A percentile compares a stretch with the other conserved stretches of the same genome.
phyloP scores from a whole-genome alignment of 202 grass and related monocot species.

The Eragrostis tef region DNA sequence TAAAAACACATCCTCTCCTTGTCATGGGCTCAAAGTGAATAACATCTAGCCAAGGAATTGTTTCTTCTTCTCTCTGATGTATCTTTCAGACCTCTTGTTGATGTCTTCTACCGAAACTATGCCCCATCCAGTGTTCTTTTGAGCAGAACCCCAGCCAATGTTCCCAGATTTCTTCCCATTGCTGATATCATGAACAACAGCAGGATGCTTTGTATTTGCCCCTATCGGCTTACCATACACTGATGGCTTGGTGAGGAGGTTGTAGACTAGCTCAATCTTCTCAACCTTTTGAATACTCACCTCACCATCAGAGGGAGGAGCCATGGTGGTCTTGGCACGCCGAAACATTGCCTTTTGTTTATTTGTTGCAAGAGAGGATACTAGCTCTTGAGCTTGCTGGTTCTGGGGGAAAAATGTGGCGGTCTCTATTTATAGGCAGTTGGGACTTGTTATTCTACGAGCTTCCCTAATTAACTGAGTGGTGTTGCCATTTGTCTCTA shows the following conservation, averaged over 20 bases:
- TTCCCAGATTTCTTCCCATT: neutral
- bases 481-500: neutral
- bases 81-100: conserved; percentile 49
- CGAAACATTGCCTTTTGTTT: conserved; percentile 31
- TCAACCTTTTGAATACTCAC: conserved; percentile 56
- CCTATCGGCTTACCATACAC: neutral
- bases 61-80: conserved; percentile 54
- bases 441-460: neutral
- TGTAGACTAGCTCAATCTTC: conserved; percentile 49
- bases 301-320: conserved; percentile 28
- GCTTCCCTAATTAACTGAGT: neutral
- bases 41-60: conserved; percentile 30
- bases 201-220: neutral
- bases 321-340: conserved; percentile 5
- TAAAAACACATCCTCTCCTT: neutral
- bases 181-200: neutral
- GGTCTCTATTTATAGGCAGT: conserved; percentile 34
- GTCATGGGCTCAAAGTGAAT: neutral
- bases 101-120: conserved; percentile 45
- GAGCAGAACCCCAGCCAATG: neutral
- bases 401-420: neutral
- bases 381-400: neutral
- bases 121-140: neutral
- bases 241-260: conserved; percentile 39
- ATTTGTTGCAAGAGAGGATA: conserved; percentile 10